A percentile compares a stretch with the other conserved stretches of the same genome.
Evolutionary conservation across 192 early-diverging fungal species (phyloP).

Genomic region (Obelidium mucronatum): DNA sequence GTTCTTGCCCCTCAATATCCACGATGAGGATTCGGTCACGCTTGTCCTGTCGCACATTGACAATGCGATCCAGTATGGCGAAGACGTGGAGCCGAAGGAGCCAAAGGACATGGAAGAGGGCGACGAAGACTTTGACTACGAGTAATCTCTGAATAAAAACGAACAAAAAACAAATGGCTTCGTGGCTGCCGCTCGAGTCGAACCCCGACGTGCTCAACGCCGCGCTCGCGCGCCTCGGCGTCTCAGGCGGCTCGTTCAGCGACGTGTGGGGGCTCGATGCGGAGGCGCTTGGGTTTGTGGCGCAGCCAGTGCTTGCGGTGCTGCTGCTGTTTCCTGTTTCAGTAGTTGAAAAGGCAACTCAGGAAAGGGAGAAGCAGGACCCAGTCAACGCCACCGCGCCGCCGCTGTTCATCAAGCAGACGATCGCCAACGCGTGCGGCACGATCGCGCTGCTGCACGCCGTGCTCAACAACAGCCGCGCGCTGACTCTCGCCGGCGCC

Average conservation of each 20-base stretch:
- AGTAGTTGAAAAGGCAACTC: constrained; percentile 34
- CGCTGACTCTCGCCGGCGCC: neutral
- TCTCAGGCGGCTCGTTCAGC: constrained; percentile 73
- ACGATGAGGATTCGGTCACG: constrained; percentile 92
- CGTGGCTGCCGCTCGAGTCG: constrained; percentile 89
- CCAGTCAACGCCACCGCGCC: neutral
- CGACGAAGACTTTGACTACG: constrained; percentile 8
- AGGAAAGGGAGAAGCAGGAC: constrained; percentile 42
- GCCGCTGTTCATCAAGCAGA: constrained; percentile 83
- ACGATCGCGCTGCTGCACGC: constrained; percentile 94
- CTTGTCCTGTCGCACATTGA: constrained; percentile 89
- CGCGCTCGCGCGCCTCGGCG: neutral
- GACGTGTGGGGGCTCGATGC: constrained; percentile 88
- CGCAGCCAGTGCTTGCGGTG: constrained; percentile 83
- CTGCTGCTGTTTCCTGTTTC: constrained; percentile 85
- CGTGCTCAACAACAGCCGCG: constrained; percentile 70
- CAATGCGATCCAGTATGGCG: constrained; percentile 96
- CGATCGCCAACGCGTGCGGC: constrained; percentile 92
- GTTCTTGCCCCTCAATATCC: constrained; percentile 92
- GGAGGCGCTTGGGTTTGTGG: constrained; percentile 81
- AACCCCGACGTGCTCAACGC: constrained; percentile 74
- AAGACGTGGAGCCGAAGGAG: constrained; percentile 96
- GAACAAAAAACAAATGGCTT: neutral
- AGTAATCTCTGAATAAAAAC: neutral
- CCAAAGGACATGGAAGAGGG: constrained; percentile 48